Evolutionary conservation across 331 rosid species (phyloP), one percentile per base, ranked within the genome.

Genomic region (Malus hybrid): DNA sequence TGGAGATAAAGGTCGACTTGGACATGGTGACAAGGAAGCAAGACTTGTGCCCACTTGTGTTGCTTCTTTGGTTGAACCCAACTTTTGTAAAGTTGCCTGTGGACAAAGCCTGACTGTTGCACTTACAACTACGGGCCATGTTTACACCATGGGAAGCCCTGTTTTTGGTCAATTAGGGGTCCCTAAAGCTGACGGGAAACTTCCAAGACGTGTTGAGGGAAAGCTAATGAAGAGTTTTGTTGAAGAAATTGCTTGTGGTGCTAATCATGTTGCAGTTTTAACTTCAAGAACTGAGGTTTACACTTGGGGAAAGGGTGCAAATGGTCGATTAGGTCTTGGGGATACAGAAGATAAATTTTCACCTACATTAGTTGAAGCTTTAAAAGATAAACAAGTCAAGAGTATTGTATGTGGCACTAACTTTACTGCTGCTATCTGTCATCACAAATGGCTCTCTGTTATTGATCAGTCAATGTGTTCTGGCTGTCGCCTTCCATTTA

Each of bases 301-400:
- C 71, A 84, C 85, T 58, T 84, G 87, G 87, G 87, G 85, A 74
- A 84, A 80, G 82, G 87, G 87, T 56, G 85, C 82, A 68, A 84
- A 81, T 80, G 87, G 87, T 75, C 82, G 80, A 26, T 75, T 84
- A 63, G 87, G 87, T 44, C 85, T 74, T 52, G 81, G 85, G 57
- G 83, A 84, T 75, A 70, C 75, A 9, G 83, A 74, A 22, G 85
- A 84, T 46, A 71, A 70, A 71, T 75, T 39, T 50, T 73, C 74
- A 42, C 87, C 87, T 9, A 69, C 80, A 66, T 33, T 84, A n/a
- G 85, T 84, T 70, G 85, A 84, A 75, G 80, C 83, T 30, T 68
- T 84, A 52, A 84, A 79, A 71, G 85, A 81, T 53, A 84, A 84
- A 22, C 83, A 70, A 84, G 85, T 84, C 18, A 84, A 84, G 42